Evolutionary conservation across 805 yeast genomes (phyloP), one percentile per base, ranked within the genome.

Genomic region (Phaffomyces antillensis): DNA sequence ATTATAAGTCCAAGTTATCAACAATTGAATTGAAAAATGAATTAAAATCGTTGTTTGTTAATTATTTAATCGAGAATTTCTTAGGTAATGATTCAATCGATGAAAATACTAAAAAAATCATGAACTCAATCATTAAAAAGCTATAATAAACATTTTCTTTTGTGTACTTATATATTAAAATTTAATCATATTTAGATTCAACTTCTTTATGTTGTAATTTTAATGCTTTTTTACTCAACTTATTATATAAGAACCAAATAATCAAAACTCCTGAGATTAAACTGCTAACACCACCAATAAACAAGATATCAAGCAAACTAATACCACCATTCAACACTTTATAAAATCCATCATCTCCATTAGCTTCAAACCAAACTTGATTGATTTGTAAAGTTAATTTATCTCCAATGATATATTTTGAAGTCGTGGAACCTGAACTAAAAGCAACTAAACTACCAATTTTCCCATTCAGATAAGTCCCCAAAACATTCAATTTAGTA

Each of bases 321-420:
- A 41, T 36, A 12, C 15, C 15, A n/a, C 38, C 28, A 23, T 20
- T n/a, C 5, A n/a, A 12, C n/a, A 36, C 38, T 9, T 36, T 34
- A 32, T 37, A 43, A 30, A 40, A 44, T 4, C n/a, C 42, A n/a
- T 30, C 26, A 13, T 37, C 34, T 11, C 30, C 30, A 28, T 35
- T 26, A 9, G 30, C 32, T 11, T 52, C 52, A 17, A 66, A 55
- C 91, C 91, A 84, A 45, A 76, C 68, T 17, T 77, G 73, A 25
- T 81, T 77, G 49, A 84, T 70, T 41, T 68, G 71, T 30, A 84
- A 58, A 10, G 83, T 72, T 44, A 84, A 64, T 25, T 65, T 61
- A 53, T 81, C 85, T 17, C 89, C 90, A 58, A 84, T 84, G 17
- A 80, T 79, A 34, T 74, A 71, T 48, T 84, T 70, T 2, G 82